Evolutionary conservation across 2,329 filamentous ascomycete species (phyloP).

Genomic region (Ophiognomonia clavigignenti-juglandacearum): DNA sequence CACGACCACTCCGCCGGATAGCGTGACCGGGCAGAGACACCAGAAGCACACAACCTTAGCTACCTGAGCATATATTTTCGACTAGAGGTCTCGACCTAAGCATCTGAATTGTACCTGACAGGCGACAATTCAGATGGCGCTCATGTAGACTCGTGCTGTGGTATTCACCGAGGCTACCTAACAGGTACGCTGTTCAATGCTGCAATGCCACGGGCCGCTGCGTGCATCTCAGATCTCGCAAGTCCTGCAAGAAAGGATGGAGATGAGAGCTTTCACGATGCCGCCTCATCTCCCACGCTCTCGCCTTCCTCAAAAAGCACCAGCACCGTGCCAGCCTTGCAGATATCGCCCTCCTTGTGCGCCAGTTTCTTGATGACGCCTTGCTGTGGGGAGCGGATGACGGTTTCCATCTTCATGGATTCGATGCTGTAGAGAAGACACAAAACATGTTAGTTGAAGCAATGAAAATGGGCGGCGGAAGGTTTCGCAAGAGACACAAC

Average conservation of each 20-base stretch:
- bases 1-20: no score
- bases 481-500: background rate
- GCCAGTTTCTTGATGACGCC: constrained; percentile 68
- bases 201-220: no score
- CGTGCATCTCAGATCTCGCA: no score
- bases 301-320: constrained; percentile 16
- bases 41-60: no score
- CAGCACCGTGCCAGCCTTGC: constrained; percentile 8
- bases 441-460: background rate
- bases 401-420: constrained; percentile 88
- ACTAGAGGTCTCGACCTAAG: no score
- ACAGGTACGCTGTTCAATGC: no score
- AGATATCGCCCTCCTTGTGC: constrained; percentile 67
- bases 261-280: background rate
- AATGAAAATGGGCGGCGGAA: background rate
- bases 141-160: no score
- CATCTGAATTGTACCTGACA: no score
- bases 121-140: no score
- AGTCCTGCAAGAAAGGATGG: background rate
- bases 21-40: no score
- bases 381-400: constrained; percentile 71
- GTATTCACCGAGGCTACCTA: no score
- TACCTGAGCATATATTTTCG: no score
- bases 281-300: background rate
- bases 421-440: constrained; percentile 55